A percentile compares a stretch with the other conserved stretches of the same genome.
Conservation (phyloP, 2,329 filamentous ascomycete genomes). For the Ambrosiella cleistominuta region DNA sequence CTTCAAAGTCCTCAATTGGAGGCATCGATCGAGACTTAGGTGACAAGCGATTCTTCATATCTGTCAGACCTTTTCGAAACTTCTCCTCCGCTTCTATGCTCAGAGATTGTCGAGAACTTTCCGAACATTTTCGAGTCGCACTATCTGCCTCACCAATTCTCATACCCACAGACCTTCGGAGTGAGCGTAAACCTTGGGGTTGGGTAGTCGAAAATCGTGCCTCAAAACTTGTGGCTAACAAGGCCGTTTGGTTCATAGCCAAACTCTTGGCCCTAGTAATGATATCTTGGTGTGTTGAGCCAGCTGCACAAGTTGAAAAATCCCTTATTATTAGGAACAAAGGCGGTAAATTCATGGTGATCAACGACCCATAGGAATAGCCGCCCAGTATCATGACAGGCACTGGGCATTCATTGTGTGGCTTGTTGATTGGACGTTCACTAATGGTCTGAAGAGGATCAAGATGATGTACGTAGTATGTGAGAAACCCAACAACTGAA, state of each 20-base stretch:
- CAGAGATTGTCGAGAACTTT: slow-evolving; percentile 19
- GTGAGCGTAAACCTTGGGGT: slow-evolving; percentile 13
- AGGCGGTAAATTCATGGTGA: slow-evolving; percentile 55
- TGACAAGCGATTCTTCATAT: slow-evolving; percentile 24
- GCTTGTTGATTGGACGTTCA: neutral
- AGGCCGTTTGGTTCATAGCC: slow-evolving; percentile 41
- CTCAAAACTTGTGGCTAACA: slow-evolving; percentile 23
- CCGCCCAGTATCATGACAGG: slow-evolving; percentile 47
- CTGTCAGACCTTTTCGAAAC: slow-evolving; percentile 29
- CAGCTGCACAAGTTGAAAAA: slow-evolving; percentile 36
- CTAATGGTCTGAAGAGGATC: slow-evolving; percentile 20
- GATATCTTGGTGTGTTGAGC: slow-evolving; percentile 49
- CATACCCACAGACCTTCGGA: slow-evolving; percentile 21
- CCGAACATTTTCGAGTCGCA: slow-evolving; percentile 23
- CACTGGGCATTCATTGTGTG: slow-evolving; percentile 1
- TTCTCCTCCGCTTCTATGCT: slow-evolving; percentile 31
- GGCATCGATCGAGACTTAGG: slow-evolving; percentile 18
- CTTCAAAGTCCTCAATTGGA: neutral
- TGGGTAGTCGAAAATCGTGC: slow-evolving; percentile 18
- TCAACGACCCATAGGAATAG: slow-evolving; percentile 81
- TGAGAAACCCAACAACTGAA: slow-evolving; percentile 63
- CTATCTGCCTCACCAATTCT: slow-evolving; percentile 34
- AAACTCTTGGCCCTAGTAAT: slow-evolving; percentile 50
- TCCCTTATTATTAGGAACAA: slow-evolving; percentile 38
- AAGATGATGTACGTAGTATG: slow-evolving; percentile 52